Base-by-base conservation (phyloP, 1,284 basidiomycete species). In the Naganishia albida region DNA sequence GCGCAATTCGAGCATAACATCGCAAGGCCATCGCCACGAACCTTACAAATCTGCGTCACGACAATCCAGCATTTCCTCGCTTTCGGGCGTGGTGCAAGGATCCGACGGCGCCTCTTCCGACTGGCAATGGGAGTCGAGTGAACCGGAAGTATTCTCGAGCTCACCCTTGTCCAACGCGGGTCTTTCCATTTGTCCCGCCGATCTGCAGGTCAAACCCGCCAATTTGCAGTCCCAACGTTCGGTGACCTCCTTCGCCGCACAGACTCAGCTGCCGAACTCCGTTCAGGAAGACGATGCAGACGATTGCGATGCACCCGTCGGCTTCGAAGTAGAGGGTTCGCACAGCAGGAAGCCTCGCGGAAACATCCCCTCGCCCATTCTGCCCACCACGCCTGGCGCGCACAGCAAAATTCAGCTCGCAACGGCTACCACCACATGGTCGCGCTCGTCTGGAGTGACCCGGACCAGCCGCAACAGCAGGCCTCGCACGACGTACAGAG, bases 51-150 rank as follows among this genome's bases (percentile, higher is more conserved):
- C 49, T 20, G 15, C 52, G 16, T 59, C 64, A 16, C 64, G 64
- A 18, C 64, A 65, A 38, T 65, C 64, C 48, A 59, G 54, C 20
- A 59, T 57, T 16, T 65, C 64, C 3, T 60, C 56, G 15, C 56
- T 60, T 15, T 60, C 56, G 7, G 56, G 30, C 44, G 56, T 30
- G 16, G 25, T 25, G 30, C 56, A 23, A 39, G 46, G 44, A 16
- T 60, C 56, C 16, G 56, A 60, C 38, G 34, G 46, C 15, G 38
- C 30, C 26, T 60, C 56, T 7, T 60, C 56, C 28, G 56, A 60
- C 13, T 60, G 56, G 56, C 55, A 57, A 48, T 56, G 54, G 54
- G 54, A 56, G 28, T 48, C 46, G 2, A 25, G 34, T 10, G 56
- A 60, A 4, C 44, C 48, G 15, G 56, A 60, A 16, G 34, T 15